Conservation (phyloP, 202 grass and related monocot species). For the Setaria viridis region DNA sequence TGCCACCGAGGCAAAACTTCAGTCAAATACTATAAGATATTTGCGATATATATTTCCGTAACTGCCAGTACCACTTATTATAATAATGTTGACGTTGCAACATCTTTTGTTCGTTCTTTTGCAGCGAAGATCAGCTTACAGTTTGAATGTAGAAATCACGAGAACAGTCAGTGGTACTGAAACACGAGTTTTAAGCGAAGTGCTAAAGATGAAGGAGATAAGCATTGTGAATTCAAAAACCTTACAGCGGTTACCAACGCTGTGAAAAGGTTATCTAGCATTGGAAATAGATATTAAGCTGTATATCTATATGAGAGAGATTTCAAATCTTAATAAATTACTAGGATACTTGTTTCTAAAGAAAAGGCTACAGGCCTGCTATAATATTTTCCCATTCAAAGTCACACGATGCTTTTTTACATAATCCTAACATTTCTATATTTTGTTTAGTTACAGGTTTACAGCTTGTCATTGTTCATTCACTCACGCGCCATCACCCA, state of each 20-base stretch:
- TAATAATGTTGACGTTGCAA: too few species aligned
- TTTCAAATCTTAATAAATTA: too few species aligned
- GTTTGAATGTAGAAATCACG: not conserved
- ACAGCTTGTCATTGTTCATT: too few species aligned
- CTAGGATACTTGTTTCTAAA: too few species aligned
- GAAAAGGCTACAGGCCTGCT: too few species aligned
- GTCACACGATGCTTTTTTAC: too few species aligned
- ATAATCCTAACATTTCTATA: too few species aligned
- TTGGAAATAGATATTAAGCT: not conserved
- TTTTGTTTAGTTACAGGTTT: too few species aligned
- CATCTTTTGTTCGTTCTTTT: not conserved
- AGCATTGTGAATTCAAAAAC: constrained; percentile 1
- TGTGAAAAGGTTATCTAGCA: not conserved
- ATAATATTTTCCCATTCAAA: too few species aligned
- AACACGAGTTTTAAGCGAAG: not conserved
- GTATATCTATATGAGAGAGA: too few species aligned
- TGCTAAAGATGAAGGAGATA: constrained; percentile 22
- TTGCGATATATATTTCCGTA: too few species aligned
- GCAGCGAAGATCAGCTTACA: constrained; percentile 21
- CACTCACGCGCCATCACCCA: too few species aligned
- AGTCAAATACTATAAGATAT: not conserved
- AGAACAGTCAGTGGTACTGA: not conserved
- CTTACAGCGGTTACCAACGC: not conserved
- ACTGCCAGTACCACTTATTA: not conserved
- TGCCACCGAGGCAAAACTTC: constrained; percentile 40